Base-by-base conservation (phyloP, 768 basidiomycete genomes). In the Coprinopsis marcescibilis region DNA sequence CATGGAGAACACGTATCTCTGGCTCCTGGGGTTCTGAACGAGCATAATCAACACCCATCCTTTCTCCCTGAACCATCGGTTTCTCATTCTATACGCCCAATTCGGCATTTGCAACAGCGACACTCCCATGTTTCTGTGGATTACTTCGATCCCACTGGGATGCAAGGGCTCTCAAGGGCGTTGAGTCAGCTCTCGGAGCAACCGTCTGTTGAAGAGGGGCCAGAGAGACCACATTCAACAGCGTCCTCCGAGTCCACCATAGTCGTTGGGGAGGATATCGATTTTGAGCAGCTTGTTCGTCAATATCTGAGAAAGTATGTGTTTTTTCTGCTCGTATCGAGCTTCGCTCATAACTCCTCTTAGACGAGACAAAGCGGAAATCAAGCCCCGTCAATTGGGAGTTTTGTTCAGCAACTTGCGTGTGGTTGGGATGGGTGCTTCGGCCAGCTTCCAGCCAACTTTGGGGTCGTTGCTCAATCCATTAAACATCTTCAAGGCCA, bases 401-500 rank as follows among this genome's bases (percentile, higher is more conserved):
- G 80, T 86, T 10, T 51, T 71, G 34, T 85, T 86, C 50, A 58
- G 76, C 43, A 63, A 78, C 26, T 70, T 87, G 14, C 67, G 66
- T 0, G 85, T 86, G 5, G 68, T 76, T 19, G 85, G 83, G 2
- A 54, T 79, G 5, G 82, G 82, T 3, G 64, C 78, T 1, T 63
- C 76, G 0, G 77, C 77, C 0, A 74, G 72, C 6, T 72, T 72
- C 43, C 78, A 81, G 51, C 55, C 71, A 0, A 87, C 82, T 0
- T 59, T 92, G 3, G 79, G 77, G n/a, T 82, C 82, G 20, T 57
- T 74, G 2, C 66, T 87, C 37, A 78, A 85, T 59, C 79, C 78
- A 0, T 37, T 67, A 17, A 60, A 73, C 27, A 57, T 79, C 8
- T 3, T 76, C 2, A 61, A 66, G 24, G 62, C 58, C 3, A 54